Evolutionary conservation across 192 early-diverging fungal genomes (phyloP).

Genomic region (Backusella westeae): DNA sequence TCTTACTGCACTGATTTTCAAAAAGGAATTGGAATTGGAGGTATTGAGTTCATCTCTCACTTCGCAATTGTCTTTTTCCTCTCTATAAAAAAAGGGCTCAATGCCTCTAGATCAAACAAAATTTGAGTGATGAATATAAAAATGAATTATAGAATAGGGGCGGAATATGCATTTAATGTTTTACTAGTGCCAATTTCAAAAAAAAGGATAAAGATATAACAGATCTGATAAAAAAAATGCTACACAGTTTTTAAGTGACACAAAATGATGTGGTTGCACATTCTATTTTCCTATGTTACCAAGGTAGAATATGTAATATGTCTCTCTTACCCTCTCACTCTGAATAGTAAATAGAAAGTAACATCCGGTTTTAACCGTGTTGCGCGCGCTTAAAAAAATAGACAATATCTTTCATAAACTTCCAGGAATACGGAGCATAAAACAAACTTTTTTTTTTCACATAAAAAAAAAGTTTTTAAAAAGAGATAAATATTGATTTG

Average conservation of each 20-base stretch:
- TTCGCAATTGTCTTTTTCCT: neutral
- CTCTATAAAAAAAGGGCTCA: neutral
- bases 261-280: neutral
- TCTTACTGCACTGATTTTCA: neutral
- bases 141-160: neutral
- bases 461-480: neutral
- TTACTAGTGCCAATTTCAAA: neutral
- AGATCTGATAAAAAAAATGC: slow-evolving; percentile 3
- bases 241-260: neutral
- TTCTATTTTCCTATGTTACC: neutral
- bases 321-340: no score
- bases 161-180: neutral
- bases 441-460: neutral
- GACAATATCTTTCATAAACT: neutral
- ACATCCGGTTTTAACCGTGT: neutral
- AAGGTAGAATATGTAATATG: neutral
- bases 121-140: neutral
- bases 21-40: neutral
- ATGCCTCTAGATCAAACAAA: neutral
- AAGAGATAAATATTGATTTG: neutral
- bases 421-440: neutral
- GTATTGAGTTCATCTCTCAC: neutral
- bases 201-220: neutral
- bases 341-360: neutral
- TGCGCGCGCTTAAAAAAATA: neutral